phyloP scores from a whole-genome alignment of 2,329 filamentous ascomycete genomes.

The Xylaria sp. region DNA sequence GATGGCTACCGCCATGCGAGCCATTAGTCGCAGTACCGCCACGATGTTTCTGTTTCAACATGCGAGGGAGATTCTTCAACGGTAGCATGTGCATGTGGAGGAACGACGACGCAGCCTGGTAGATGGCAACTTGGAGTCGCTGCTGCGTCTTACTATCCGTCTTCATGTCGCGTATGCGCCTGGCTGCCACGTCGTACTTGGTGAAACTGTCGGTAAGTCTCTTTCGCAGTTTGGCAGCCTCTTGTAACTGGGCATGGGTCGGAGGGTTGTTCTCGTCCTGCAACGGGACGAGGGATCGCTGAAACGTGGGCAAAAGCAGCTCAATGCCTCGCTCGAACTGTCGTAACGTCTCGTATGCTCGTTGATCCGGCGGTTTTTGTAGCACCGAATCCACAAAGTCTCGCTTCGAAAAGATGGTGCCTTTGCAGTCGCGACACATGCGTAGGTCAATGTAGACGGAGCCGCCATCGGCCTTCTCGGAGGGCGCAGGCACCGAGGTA shows the following conservation, averaged over 20 bases:
- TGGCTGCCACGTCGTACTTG: constrained; percentile 79
- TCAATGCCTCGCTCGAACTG: constrained; percentile 87
- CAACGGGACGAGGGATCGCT: constrained; percentile 65
- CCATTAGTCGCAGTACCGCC: constrained; percentile 28
- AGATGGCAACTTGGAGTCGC: constrained; percentile 73
- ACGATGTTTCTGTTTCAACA: constrained; percentile 44
- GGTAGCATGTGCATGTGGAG: constrained; percentile 88
- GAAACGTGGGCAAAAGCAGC: constrained; percentile 75
- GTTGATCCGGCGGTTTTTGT: constrained; percentile 66
- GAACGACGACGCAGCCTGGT: constrained; percentile 75
- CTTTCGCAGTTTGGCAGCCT: constrained; percentile 85
- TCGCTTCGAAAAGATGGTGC: constrained; percentile 56
- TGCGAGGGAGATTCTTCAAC: constrained; percentile 65
- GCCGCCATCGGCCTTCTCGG: constrained; percentile 36
- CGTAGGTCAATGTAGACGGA: constrained; percentile 69
- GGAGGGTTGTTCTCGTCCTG: constrained; percentile 52
- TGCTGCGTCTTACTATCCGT: constrained; percentile 67
- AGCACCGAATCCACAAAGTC: constrained; percentile 70
- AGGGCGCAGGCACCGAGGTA: constrained; percentile 40
- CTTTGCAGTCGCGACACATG: constrained; percentile 85
- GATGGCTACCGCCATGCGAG: constrained; percentile 32
- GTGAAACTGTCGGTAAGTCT: constrained; percentile 82
- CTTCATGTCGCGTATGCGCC: constrained; percentile 72
- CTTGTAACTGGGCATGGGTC: constrained; percentile 64
- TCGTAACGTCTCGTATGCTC: constrained; percentile 73